Conservation (phyloP, 2,329 filamentous ascomycete genomes). For the Bipolaris bicolor region DNA sequence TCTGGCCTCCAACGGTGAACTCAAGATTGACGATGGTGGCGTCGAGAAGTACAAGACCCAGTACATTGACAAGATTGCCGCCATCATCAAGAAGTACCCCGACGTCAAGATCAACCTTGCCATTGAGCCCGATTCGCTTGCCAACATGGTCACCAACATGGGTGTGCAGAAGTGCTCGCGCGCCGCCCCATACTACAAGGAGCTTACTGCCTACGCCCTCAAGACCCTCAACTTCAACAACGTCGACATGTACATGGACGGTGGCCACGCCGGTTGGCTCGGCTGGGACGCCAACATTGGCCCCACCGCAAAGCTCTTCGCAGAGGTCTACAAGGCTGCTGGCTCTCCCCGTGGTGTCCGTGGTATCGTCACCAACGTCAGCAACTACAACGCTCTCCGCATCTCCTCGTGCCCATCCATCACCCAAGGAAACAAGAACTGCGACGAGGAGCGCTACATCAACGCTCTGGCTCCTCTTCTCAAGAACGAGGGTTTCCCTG, state of each 20-base stretch:
- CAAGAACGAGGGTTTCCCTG: constrained; percentile 55
- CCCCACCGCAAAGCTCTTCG: constrained; percentile 58
- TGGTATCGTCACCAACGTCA: constrained; percentile 63
- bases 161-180: constrained; percentile 61
- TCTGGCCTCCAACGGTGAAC: constrained; percentile 68
- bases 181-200: constrained; percentile 61
- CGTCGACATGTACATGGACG: constrained; percentile 69
- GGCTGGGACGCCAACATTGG: constrained; percentile 66
- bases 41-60: constrained; percentile 56
- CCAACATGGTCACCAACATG: constrained; percentile 67
- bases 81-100: constrained; percentile 60
- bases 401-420: constrained; percentile 54
- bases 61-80: constrained; percentile 62
- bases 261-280: constrained; percentile 69
- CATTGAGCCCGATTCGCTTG: constrained; percentile 56
- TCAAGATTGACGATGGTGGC: constrained; percentile 60
- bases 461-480: constrained; percentile 60
- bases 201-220: constrained; percentile 63
- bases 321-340: constrained; percentile 55
- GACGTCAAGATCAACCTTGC: constrained; percentile 59
- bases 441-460: constrained; percentile 61
- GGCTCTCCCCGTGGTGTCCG: constrained; percentile 56
- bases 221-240: constrained; percentile 64
- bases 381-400: constrained; percentile 64
- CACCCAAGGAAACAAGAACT: constrained; percentile 56